phyloP scores from a whole-genome alignment of 1,284 basidiomycete genomes.

The Ceratobasidium papillatum region DNA sequence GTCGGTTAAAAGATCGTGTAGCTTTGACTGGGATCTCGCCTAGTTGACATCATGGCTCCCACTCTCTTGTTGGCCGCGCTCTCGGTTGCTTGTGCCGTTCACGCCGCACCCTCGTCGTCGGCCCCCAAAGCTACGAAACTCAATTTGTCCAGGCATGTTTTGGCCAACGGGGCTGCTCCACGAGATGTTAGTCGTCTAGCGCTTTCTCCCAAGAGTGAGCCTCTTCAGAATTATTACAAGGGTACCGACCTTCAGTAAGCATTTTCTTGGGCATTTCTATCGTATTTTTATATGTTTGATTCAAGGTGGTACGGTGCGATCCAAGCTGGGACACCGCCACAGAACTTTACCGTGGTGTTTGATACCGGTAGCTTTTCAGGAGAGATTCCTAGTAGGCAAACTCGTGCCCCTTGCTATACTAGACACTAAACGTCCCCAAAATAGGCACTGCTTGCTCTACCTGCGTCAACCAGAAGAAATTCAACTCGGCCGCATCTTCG shows the following conservation, averaged over 20 bases:
- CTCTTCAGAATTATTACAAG: slow-evolving; percentile 50
- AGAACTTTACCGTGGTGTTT: slow-evolving; percentile 45
- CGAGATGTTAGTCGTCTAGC: slow-evolving; percentile 44
- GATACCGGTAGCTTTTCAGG: slow-evolving; percentile 43
- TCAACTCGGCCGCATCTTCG: slow-evolving; percentile 59
- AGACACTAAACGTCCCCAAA: slow-evolving; percentile 51
- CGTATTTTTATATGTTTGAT: background rate
- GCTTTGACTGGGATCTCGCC: background rate
- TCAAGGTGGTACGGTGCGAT: slow-evolving; percentile 45
- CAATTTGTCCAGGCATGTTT: slow-evolving; percentile 13
- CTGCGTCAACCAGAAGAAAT: slow-evolving; percentile 59
- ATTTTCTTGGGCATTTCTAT: background rate
- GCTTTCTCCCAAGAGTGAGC: slow-evolving; percentile 55
- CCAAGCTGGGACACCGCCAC: slow-evolving; percentile 44
- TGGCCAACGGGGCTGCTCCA: background rate
- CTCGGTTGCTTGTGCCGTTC: background rate
- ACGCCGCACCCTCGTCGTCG: background rate
- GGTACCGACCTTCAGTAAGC: slow-evolving; percentile 27
- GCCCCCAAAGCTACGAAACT: slow-evolving; percentile 5
- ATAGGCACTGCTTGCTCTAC: slow-evolving; percentile 56
- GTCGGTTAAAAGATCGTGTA: background rate
- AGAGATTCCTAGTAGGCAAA: slow-evolving; percentile 20
- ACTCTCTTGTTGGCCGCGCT: slow-evolving; percentile 9
- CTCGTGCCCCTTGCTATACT: slow-evolving; percentile 36
- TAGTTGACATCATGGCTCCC: background rate